These are phyloP conservation scores for Fusarium floridanum DNA, from an alignment of 2,329 filamentous ascomycete species.

Conservation along the genomic window DNA sequence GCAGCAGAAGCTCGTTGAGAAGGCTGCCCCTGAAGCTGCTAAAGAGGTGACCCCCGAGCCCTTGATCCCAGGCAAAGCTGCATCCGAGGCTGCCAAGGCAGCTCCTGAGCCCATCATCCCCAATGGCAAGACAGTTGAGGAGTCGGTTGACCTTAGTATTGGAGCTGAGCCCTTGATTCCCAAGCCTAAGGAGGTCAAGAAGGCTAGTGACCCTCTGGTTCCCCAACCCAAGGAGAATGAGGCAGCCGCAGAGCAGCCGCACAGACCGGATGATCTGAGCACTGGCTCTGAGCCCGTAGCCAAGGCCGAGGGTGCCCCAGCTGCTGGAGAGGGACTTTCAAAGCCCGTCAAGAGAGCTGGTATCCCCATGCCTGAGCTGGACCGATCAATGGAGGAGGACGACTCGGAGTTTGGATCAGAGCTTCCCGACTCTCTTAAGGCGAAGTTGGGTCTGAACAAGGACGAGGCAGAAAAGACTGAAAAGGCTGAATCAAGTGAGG, in stretches of 20 bases:
- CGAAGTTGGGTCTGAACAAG: slow-evolving; percentile 45
- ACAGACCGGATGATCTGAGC: slow-evolving; percentile 10
- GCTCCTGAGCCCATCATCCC: neutral
- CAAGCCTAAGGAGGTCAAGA: neutral
- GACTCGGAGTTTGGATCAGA: slow-evolving; percentile 45
- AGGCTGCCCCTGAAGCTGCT: slow-evolving; percentile 24
- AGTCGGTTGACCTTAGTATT: neutral
- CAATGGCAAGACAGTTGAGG: neutral
- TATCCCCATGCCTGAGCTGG: slow-evolving; percentile 44
- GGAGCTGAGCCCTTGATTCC: slow-evolving; percentile 2
- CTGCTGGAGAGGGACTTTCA: slow-evolving; percentile 10
- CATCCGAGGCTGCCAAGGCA: neutral
- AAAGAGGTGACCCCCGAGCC: slow-evolving; percentile 2
- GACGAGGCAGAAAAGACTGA: slow-evolving; percentile 3
- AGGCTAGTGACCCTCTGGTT: neutral
- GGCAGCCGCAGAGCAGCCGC: neutral
- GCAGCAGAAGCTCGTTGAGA: slow-evolving; percentile 48
- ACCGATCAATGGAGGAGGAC: slow-evolving; percentile 34
- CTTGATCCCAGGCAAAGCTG: slow-evolving; percentile 27
- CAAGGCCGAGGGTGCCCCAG: slow-evolving; percentile 5
- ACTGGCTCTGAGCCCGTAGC: slow-evolving; percentile 12
- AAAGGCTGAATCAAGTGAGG: slow-evolving; percentile 14
- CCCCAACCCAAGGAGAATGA: neutral
- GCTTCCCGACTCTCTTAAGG: slow-evolving; percentile 50
- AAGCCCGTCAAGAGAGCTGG: slow-evolving; percentile 37